Percentiles rank a stretch among this genome's conserved stretches.
These are phyloP conservation scores for Miscanthus lutarioriparius DNA, from an alignment of 176 grass and related monocot species.

Conservation along the genomic window DNA sequence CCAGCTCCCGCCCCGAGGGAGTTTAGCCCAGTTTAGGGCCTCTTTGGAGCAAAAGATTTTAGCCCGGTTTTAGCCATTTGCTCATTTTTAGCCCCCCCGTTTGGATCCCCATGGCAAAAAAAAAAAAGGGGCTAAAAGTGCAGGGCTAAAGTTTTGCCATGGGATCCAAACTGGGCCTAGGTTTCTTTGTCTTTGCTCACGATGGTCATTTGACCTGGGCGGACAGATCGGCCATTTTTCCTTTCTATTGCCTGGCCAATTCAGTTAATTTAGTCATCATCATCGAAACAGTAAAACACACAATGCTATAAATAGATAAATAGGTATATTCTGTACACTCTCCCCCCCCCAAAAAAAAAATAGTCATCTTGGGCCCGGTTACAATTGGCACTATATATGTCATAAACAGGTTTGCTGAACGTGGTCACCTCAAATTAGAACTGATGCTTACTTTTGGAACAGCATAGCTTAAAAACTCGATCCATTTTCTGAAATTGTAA, in stretches of 20 bases:
- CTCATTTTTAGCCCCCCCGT: too few species aligned
- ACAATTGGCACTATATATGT: background rate
- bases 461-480: background rate
- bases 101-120: too few species aligned
- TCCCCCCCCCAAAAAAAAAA: too few species aligned
- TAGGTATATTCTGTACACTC: background rate
- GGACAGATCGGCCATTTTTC: background rate
- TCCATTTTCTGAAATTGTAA: background rate
- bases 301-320: constrained; percentile 31
- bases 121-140: too few species aligned
- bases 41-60: too few species aligned
- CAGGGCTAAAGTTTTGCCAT: too few species aligned
- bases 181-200: background rate
- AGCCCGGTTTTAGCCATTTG: too few species aligned
- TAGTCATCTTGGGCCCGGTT: background rate
- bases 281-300: background rate
- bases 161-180: too few species aligned
- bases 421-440: background rate
- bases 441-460: background rate
- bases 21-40: too few species aligned
- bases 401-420: background rate
- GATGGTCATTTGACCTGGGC: background rate
- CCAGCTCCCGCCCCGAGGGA: too few species aligned
- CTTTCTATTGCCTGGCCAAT: background rate
- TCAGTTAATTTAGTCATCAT: background rate